Conservation (phyloP, 805 yeast species). For the Ogataea paradorogensis region DNA sequence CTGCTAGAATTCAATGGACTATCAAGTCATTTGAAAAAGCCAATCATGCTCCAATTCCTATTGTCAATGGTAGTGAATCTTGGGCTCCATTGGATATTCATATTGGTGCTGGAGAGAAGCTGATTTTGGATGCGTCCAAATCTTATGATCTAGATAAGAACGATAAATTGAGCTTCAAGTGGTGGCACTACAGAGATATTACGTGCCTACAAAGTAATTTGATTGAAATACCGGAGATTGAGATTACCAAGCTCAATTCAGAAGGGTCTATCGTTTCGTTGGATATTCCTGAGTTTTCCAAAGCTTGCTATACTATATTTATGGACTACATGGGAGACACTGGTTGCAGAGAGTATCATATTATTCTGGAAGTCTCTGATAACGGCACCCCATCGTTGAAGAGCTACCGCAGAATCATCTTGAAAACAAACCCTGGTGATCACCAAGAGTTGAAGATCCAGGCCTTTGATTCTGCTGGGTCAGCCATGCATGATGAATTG, state of each 20-base stretch:
- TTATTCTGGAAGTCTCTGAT: constrained; percentile 24
- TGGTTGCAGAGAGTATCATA: constrained; percentile 23
- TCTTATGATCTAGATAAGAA: constrained; percentile 26
- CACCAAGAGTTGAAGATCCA: no score
- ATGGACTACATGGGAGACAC: constrained; percentile 6
- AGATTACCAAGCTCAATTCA: constrained; percentile 4
- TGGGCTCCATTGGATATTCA: constrained; percentile 19
- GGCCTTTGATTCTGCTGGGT: not conserved
- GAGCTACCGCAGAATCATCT: constrained; percentile 17
- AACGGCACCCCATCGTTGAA: constrained; percentile 6
- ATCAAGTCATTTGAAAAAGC: constrained; percentile 26
- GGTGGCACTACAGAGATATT: constrained; percentile 30
- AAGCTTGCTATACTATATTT: constrained; percentile 8
- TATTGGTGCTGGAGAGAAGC: constrained; percentile 14
- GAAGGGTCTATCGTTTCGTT: constrained; percentile 15
- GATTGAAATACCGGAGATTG: not conserved
- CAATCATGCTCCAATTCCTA: constrained; percentile 27
- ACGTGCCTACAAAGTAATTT: not conserved
- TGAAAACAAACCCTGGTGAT: not conserved
- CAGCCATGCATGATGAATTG: not conserved
- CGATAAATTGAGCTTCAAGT: constrained; percentile 19
- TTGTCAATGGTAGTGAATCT: constrained; percentile 23
- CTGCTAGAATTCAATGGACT: constrained; percentile 34
- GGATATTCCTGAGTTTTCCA: constrained; percentile 13
- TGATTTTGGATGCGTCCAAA: constrained; percentile 25